Evolutionary conservation across 192 early-diverging fungal species (phyloP).

Genomic region (Backusella tuberculispora): DNA sequence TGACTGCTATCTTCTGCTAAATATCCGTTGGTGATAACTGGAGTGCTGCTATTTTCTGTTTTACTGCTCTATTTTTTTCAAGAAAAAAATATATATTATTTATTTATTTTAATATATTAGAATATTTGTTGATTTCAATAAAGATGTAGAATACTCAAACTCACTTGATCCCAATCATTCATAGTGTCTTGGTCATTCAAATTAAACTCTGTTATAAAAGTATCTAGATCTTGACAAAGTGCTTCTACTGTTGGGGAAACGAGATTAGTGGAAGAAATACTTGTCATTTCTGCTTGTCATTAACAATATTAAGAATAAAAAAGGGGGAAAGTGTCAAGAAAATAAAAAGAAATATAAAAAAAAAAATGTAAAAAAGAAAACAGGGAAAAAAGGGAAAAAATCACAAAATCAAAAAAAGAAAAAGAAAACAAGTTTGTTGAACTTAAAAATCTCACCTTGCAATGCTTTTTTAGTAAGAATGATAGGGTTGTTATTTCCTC

Average conservation of each 20-base stretch:
- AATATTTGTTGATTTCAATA: too few relatives aligned
- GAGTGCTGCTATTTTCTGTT: neutral
- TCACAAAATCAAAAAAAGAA: constrained; percentile 9
- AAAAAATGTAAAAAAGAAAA: constrained; percentile 1
- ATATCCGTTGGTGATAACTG: neutral
- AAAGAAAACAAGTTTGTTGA: constrained; percentile 15
- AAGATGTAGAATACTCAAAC: neutral
- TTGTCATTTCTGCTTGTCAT: neutral
- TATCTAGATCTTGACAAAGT: constrained; percentile 21
- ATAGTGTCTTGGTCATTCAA: neutral
- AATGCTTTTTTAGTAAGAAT: neutral
- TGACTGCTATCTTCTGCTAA: neutral
- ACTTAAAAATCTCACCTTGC: neutral
- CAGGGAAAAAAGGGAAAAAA: constrained; percentile 9
- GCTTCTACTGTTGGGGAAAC: constrained; percentile 17
- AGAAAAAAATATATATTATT: neutral
- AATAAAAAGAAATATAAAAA: constrained; percentile 1
- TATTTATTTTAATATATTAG: too few relatives aligned
- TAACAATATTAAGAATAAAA: neutral
- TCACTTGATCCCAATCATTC: neutral
- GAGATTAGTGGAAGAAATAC: neutral
- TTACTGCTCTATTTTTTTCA: neutral
- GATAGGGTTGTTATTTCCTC: neutral
- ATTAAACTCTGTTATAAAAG: constrained; percentile 19
- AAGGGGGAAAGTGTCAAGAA: constrained; percentile 11